phyloP scores from a whole-genome alignment of 2,329 filamentous ascomycete genomes.

The Penicillium sp. region DNA sequence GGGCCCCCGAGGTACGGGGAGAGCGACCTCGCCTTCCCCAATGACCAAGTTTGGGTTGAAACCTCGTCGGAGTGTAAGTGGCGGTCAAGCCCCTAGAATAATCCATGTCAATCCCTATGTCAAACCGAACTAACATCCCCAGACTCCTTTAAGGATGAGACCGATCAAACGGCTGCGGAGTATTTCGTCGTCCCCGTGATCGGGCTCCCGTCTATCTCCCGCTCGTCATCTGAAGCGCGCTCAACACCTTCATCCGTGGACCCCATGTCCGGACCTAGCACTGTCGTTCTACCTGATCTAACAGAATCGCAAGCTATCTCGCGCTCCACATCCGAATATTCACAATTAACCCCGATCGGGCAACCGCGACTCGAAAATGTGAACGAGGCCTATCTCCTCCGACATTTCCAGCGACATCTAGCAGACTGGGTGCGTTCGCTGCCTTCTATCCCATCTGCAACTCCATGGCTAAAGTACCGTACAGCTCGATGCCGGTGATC shows the following conservation, averaged over 20 bases:
- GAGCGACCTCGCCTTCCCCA: conserved; percentile 34
- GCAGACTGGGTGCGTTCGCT: conserved; percentile 31
- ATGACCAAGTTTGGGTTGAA: conserved; percentile 34
- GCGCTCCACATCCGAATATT: conserved; percentile 19
- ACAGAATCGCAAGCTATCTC: conserved; percentile 13
- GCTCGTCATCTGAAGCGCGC: conserved; percentile 26
- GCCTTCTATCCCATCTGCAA: background rate
- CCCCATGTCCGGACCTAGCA: conserved; percentile 12
- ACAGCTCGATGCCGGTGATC: conserved; percentile 35
- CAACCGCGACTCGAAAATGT: conserved; percentile 27
- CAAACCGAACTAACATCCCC: background rate
- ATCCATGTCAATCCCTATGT: background rate
- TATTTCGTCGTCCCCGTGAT: conserved; percentile 31
- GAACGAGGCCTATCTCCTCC: conserved; percentile 35
- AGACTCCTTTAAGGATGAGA: conserved; percentile 40
- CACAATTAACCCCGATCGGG: conserved; percentile 20
- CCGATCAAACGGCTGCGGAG: conserved; percentile 35
- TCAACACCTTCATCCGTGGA: conserved; percentile 29
- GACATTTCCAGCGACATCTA: conserved; percentile 34
- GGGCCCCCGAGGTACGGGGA: conserved; percentile 38
- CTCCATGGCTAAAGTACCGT: conserved; percentile 8
- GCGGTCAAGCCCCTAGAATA: background rate
- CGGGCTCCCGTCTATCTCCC: conserved; percentile 15
- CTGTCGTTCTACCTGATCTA: conserved; percentile 12
- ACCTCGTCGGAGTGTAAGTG: conserved; percentile 31